Evolutionary conservation across 352 stramenopile genomes (phyloP), one percentile per base, ranked within the genome.

Genomic region (Pythium oligandrum): DNA sequence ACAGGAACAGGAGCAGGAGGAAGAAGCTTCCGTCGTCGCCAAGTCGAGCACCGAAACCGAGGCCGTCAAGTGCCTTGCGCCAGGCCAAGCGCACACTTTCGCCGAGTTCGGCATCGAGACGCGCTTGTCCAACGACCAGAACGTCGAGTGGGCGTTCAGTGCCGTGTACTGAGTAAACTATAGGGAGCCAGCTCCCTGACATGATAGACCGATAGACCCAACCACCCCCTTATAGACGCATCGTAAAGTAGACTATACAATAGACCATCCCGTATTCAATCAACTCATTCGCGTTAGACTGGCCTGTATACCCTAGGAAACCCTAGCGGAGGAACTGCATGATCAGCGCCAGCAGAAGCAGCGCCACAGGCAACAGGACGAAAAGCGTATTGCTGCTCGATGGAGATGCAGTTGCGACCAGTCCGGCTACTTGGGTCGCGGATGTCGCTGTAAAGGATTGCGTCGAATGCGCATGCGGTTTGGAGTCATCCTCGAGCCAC

Each of bases 141-240:
- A 82, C 55, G 75, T 90, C 58, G 74, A 85, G 54, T 90, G 79
- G 79, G 76, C 79, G 3, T 90, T 88, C 59, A 90, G 79, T 39
- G 78, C 78, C 42, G 72, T 89, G 56, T 90, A 90, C 66, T 90
- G 84, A 51, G 42, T 12, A 42, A 8, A 8, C 38, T 26, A 26
- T 26, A 26, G 17, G 17, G 17, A 26, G 17, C 17, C 17, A 26
- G 17, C 17, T 26, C 17, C 17, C 17, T 26, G 17, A 26, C 17
- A 26, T 26, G 17, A 26, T 26, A 26, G 17, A 26, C 17, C 17
- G 17, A 26, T 26, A 8, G 7, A 42, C 38, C 38, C 38, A 8
- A 42, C 38, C 38, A 42, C 38, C 38, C 7, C 38, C 38, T 12
- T 42, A 12, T 42, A 42, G 38, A 8, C 38, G 7, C 38, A 8